A percentile compares a stretch with the other conserved stretches of the same genome.
Conservation (phyloP, 768 basidiomycete species). For the Megacollybia marginata region DNA sequence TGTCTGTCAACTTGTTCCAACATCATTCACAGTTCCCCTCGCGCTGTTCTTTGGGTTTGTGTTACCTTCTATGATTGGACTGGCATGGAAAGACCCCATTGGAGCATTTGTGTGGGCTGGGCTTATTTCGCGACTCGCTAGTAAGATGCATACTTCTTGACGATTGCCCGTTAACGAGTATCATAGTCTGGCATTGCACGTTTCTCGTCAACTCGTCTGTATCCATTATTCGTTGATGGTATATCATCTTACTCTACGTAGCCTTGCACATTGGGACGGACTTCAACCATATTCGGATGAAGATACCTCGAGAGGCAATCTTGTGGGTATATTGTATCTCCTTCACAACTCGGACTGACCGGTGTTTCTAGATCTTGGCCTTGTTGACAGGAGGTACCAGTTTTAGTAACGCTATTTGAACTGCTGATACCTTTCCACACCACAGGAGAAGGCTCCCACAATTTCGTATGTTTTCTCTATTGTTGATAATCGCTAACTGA, state of each 20-base stretch:
- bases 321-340: slow-evolving; percentile 34
- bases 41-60: slow-evolving; percentile 55
- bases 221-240: not conserved
- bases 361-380: not conserved
- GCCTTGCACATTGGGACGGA: slow-evolving; percentile 77
- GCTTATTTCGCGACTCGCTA: slow-evolving; percentile 51
- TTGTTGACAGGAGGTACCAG: not conserved
- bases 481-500: not conserved
- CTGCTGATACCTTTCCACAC: slow-evolving; percentile 65
- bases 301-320: slow-evolving; percentile 66
- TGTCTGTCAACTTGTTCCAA: not conserved
- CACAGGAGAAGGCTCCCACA: slow-evolving; percentile 74
- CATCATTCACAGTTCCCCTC: slow-evolving; percentile 37
- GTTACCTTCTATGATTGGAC: slow-evolving; percentile 48
- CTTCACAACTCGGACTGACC: not conserved
- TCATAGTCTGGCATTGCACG: slow-evolving; percentile 62
- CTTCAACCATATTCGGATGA: slow-evolving; percentile 77
- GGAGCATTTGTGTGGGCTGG: slow-evolving; percentile 71
- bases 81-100: slow-evolving; percentile 50
- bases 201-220: slow-evolving; percentile 66
- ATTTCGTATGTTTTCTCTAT: slow-evolving; percentile 43
- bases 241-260: slow-evolving; percentile 13
- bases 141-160: slow-evolving; percentile 25
- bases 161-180: not conserved
- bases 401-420: no score